Evolutionary conservation across 768 basidiomycete genomes (phyloP), one percentile per base, ranked within the genome.

Genomic region (Pholiota conissans): DNA sequence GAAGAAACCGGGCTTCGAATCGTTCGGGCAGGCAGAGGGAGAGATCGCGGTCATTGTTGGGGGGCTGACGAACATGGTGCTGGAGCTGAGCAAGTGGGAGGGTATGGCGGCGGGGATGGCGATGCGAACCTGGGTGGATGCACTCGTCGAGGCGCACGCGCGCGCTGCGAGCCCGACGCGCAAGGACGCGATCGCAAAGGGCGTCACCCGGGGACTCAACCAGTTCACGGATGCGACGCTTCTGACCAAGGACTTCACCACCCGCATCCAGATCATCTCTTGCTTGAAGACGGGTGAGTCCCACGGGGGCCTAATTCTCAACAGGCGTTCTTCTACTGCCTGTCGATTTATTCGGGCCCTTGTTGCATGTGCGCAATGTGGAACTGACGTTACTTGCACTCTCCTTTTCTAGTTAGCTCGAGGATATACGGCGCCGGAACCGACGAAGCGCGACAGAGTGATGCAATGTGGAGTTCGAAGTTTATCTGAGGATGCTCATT

Each of bases 31-130:
- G 37, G 67, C 70, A 16, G 82, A 84, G 30, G 67, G 68, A n/a
- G 82, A 84, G 63, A 74, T 76, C 42, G 77, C 80, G 10, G 65
- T 78, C 49, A 68, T 83, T 57, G 76, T 84, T 8, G 80, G 80
- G 18, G 83, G 82, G 10, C 68, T 82, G 40, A 82, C 83, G 56
- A 80, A 83, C 61, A 78, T 81, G 80, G 70, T 80, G 20, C 64
- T 83, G 59, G 80, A 82, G 66, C 75, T 82, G 70, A 82, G 80
- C 66, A 78, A 75, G 66, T 82, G 80, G 81, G 80, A 83, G 55
- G 77, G 77, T 7, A 81, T 82, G 79, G 77, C 81, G 3, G 79
- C 79, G 5, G 81, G 73, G 27, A 81, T 83, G 80, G 76, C 82
- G 37, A 79, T 83, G 75, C 74, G 79, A 32, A 83, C 80, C 9